Evolutionary conservation across 306 rosid species (phyloP).

Genomic region (Sesbania bispinosa): DNA sequence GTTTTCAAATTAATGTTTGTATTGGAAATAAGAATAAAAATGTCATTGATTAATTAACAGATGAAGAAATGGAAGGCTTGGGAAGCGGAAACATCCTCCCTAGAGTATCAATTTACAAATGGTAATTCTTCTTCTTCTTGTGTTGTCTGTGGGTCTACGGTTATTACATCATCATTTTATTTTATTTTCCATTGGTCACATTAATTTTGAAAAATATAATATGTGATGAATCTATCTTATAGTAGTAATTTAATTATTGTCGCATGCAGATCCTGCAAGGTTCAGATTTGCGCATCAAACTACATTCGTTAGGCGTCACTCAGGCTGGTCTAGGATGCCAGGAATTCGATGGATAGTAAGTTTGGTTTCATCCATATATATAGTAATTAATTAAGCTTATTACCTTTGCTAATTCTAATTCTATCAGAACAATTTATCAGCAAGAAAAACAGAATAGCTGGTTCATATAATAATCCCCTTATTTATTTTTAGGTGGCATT

Average conservation of each 20-base stretch:
- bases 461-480: background rate
- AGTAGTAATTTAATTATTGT: background rate
- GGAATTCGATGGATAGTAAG: constrained; percentile 71
- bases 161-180: too few species aligned
- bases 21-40: too few species aligned
- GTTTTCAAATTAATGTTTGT: too few species aligned
- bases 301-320: constrained; percentile 64
- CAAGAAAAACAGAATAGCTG: too few species aligned
- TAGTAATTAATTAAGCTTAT: too few species aligned
- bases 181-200: too few species aligned
- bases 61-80: constrained; percentile 70
- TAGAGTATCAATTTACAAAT: constrained; percentile 61
- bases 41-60: constrained; percentile 40
- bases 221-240: background rate
- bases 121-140: too few species aligned
- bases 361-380: too few species aligned
- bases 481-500: constrained; percentile 47
- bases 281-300: constrained; percentile 69
- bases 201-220: too few species aligned
- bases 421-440: too few species aligned
- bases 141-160: too few species aligned
- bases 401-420: too few species aligned
- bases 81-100: constrained; percentile 66
- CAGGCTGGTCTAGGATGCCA: constrained; percentile 50
- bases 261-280: constrained; percentile 66